phyloP scores from a whole-genome alignment of 495 filamentous ascomycete species.

The Jackrogersella minutella region DNA sequence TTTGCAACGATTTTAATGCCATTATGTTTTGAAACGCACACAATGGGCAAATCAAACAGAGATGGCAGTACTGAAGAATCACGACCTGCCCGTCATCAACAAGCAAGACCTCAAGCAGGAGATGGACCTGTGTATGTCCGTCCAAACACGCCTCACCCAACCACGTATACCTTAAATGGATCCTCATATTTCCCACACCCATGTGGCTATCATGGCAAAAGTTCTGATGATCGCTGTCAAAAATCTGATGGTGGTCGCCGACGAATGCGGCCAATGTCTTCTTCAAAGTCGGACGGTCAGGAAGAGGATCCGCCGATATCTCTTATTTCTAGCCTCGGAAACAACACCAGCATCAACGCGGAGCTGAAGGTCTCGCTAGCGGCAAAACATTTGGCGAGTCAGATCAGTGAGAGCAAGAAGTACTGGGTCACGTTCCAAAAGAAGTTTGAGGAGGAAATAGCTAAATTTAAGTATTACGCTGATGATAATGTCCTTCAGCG shows the following conservation, averaged over 20 bases:
- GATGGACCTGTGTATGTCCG: not conserved
- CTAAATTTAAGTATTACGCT: constrained; percentile 39
- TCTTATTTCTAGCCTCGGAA: constrained; percentile 18
- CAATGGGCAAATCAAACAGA: not conserved
- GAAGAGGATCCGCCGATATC: not conserved
- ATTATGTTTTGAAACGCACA: not conserved
- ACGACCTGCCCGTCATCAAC: not conserved
- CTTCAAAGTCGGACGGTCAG: not conserved
- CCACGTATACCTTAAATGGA: constrained; percentile 10
- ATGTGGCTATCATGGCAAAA: constrained; percentile 2
- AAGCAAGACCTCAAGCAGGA: not conserved
- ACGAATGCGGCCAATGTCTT: not conserved
- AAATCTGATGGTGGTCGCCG: not conserved
- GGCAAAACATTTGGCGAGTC: constrained; percentile 36
- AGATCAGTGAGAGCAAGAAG: constrained; percentile 39
- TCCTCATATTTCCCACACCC: constrained; percentile 27
- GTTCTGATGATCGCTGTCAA: not conserved
- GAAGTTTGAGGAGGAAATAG: constrained; percentile 42
- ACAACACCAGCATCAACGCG: constrained; percentile 9
- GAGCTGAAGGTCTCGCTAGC: constrained; percentile 40
- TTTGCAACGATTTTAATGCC: not conserved
- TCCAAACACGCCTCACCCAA: not conserved
- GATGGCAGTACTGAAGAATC: not conserved
- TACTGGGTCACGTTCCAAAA: constrained; percentile 42
- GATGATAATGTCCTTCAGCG: constrained; percentile 33